Evolutionary conservation across 441 rosid species (phyloP).

Genomic region (Daphne laureola): DNA sequence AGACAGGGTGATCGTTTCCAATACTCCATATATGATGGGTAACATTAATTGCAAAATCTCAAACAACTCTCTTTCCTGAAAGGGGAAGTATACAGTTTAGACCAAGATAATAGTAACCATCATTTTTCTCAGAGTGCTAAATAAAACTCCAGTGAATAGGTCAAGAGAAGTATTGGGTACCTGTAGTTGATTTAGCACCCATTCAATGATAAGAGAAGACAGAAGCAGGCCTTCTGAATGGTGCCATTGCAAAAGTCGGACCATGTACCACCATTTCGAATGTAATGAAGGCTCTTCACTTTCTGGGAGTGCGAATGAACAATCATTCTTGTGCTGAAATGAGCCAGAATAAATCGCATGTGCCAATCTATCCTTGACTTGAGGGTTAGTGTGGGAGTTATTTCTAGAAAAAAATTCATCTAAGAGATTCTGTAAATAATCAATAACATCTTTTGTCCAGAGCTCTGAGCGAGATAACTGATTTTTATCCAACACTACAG

Average conservation of each 20-base stretch:
- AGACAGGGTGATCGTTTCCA: slow-evolving; percentile 80
- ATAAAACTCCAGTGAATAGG: not conserved
- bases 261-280: slow-evolving; percentile 94
- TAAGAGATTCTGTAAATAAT: slow-evolving; percentile 77
- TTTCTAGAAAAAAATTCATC: slow-evolving; percentile 68
- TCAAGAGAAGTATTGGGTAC: slow-evolving; percentile 24
- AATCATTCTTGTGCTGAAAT: slow-evolving; percentile 46
- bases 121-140: not conserved
- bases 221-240: slow-evolving; percentile 84
- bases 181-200: slow-evolving; percentile 93
- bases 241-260: slow-evolving; percentile 94
- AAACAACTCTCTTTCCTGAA: slow-evolving; percentile 77
- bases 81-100: slow-evolving; percentile 19
- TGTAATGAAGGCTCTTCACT: slow-evolving; percentile 84
- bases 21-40: slow-evolving; percentile 82
- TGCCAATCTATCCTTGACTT: slow-evolving; percentile 59
- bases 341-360: slow-evolving; percentile 68
- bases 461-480: slow-evolving; percentile 77
- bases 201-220: slow-evolving; percentile 88
- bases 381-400: slow-evolving; percentile 54
- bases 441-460: slow-evolving; percentile 97
- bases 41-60: slow-evolving; percentile 86
- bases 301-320: slow-evolving; percentile 39
- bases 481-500: slow-evolving; percentile 67
- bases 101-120: slow-evolving; percentile 18